Conservation (phyloP, 106 monocot genomes). For the Allium sativum region DNA sequence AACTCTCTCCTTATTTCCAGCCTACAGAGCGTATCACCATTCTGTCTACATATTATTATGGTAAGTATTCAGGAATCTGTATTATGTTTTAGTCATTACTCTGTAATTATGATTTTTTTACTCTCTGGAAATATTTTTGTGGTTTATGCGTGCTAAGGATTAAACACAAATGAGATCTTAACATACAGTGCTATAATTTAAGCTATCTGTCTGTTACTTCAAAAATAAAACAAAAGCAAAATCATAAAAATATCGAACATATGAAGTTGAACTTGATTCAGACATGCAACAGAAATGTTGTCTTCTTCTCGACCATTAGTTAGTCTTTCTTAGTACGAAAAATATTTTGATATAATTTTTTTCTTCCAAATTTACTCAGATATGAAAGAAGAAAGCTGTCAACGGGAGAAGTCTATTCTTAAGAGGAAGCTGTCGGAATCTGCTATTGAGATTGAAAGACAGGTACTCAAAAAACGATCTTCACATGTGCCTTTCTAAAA, state of each 20-base stretch:
- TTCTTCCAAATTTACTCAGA: constrained; percentile 10
- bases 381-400: constrained; percentile 38
- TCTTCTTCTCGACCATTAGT: neutral
- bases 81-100: neutral
- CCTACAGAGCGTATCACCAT: constrained; percentile 77
- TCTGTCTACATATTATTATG: constrained; percentile 83
- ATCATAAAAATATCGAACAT: too few species aligned
- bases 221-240: too few species aligned
- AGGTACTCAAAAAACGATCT: constrained; percentile 22
- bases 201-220: too few species aligned
- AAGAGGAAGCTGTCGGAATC: constrained; percentile 55
- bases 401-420: constrained; percentile 45
- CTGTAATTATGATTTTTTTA: too few species aligned
- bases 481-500: too few species aligned
- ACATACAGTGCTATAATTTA: too few species aligned
- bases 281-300: too few species aligned
- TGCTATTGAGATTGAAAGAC: constrained; percentile 58
- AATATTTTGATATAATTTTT: neutral
- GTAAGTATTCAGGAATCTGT: constrained; percentile 31
- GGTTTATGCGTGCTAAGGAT: too few species aligned
- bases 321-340: neutral
- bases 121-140: too few species aligned
- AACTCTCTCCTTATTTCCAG: constrained; percentile 31
- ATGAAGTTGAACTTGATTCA: too few species aligned
- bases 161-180: too few species aligned